Evolutionary conservation across 208 protist species (phyloP).

Genomic region (Crithidia sp.): DNA sequence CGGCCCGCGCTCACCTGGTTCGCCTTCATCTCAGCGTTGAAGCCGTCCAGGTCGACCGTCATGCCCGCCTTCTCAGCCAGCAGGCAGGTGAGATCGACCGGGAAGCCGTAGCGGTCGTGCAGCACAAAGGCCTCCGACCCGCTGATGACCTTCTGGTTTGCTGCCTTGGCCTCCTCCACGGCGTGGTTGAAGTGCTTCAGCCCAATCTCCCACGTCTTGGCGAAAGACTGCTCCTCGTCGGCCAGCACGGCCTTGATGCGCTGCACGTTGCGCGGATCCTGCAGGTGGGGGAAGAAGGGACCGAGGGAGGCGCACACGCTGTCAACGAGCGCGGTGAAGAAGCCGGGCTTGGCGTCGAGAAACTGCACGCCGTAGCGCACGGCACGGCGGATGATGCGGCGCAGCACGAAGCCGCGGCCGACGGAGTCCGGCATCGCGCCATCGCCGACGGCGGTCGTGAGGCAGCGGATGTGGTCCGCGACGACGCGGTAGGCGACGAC

Average conservation of each 20-base stretch:
- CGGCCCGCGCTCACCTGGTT: conserved; percentile 70
- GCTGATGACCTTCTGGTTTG: conserved; percentile 71
- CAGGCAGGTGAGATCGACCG: conserved; percentile 97
- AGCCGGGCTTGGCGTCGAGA: conserved; percentile 92
- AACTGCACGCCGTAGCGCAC: conserved; percentile 97
- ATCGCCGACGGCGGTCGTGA: conserved; percentile 97
- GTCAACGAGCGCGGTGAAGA: conserved; percentile 94
- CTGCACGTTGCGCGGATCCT: conserved; percentile 73
- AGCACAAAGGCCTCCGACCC: conserved; percentile 93
- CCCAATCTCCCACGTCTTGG: conserved; percentile 95
- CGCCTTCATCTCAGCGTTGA: conserved; percentile 86
- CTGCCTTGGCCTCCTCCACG: conserved; percentile 67
- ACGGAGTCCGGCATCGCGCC: conserved; percentile 95
- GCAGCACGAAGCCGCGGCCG: conserved; percentile 97
- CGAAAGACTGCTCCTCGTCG: conserved; percentile 97
- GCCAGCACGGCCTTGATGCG: conserved; percentile 91
- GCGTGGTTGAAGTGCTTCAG: conserved; percentile 93
- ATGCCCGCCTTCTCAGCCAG: conserved; percentile 96
- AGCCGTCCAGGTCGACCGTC: conserved; percentile 86
- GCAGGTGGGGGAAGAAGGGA: conserved; percentile 95
- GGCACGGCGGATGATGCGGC: conserved; percentile 97
- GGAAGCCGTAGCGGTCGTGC: conserved; percentile 98
- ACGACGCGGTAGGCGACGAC: conserved; percentile 98
- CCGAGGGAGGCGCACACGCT: conserved; percentile 92
- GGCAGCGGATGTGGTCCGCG: conserved; percentile 99